Evolutionary conservation across 2,329 filamentous ascomycete species (phyloP), one percentile per base, ranked within the genome.

Genomic region (Rhinocladiella mackenziei): DNA sequence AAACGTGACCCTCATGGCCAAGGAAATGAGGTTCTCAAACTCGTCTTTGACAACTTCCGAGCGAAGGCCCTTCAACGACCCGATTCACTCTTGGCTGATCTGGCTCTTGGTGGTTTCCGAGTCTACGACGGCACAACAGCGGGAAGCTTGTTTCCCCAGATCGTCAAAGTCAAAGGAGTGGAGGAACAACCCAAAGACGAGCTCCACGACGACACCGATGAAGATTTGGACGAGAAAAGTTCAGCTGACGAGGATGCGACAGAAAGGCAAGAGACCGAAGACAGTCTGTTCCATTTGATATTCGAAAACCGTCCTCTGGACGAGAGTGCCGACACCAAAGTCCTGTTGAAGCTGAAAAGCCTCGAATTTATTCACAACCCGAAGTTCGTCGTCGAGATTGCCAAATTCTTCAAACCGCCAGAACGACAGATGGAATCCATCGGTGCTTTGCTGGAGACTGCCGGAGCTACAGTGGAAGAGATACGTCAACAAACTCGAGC

Each of bases 361-460:
- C 83, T 98, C 55, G 94, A 98, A 63, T 85, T 99, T 42, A 88
- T 98, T 17, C 98, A 95, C 77, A 99, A 98, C 58, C 92, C 94
- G 1, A 86, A 83, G 53, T 94, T 97, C 56, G 76, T 97, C 0
- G 81, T 95, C 4, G 89, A 92, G 36, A 81, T 97, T 28, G 87
- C 84, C 40, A 88, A 89, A 56, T 99, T 98, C 70, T 98, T 99
- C 72, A 84, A 91, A 51, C 92, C 92, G 1, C 94, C 92, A 0
- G 89, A 96, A 63, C 78, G 89, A 38, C 94, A 98, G 62, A 96
- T 98, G 89, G 92, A 98, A 62, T 98, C 92, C 7, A 96, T 99
- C 56, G 85, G 82, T 9, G 94, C 92, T 1, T 75, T 99, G 43
- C 87, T 99, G 81, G 94, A 98, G 65, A 88, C 84, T 34, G 92